Percentiles rank a stretch among this genome's conserved stretches.
These are phyloP conservation scores for Conidiobolus incongruus DNA, from an alignment of 371 early-diverging fungal species.

Conservation along the genomic window DNA sequence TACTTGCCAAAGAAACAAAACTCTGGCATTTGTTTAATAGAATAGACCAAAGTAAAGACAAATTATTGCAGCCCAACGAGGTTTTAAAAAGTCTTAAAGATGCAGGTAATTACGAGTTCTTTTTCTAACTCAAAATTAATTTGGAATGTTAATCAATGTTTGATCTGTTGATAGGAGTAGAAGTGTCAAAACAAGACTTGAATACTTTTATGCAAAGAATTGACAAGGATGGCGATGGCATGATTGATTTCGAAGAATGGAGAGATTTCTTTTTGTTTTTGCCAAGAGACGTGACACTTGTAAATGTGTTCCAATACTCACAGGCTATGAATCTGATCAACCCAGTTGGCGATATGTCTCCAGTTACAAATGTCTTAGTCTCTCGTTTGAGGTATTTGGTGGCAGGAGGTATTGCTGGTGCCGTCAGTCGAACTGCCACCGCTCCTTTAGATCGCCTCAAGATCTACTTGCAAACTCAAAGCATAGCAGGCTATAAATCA, in stretches of 20 bases:
- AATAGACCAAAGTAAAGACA: constrained; percentile 34
- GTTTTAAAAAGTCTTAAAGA: constrained; percentile 23
- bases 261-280: constrained; percentile 32
- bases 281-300: background rate
- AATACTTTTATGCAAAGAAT: constrained; percentile 34
- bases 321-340: constrained; percentile 26
- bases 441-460: constrained; percentile 60
- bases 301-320: constrained; percentile 31
- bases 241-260: constrained; percentile 50
- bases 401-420: constrained; percentile 55
- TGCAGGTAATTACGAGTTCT: constrained; percentile 11
- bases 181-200: constrained; percentile 31
- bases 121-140: background rate
- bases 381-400: constrained; percentile 17
- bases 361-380: constrained; percentile 23
- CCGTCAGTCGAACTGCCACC: constrained; percentile 46
- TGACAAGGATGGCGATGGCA: constrained; percentile 41
- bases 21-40: constrained; percentile 38
- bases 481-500: constrained; percentile 8
- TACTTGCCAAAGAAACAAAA: constrained; percentile 37
- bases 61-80: constrained; percentile 27
- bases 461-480: constrained; percentile 41
- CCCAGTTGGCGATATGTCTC: constrained; percentile 30
- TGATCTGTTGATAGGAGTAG: constrained; percentile 16
- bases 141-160: background rate